A percentile compares a stretch with the other conserved stretches of the same genome.
Evolutionary conservation across 2,329 filamentous ascomycete species (phyloP).

Genomic region (Madurella mycetomatis): DNA sequence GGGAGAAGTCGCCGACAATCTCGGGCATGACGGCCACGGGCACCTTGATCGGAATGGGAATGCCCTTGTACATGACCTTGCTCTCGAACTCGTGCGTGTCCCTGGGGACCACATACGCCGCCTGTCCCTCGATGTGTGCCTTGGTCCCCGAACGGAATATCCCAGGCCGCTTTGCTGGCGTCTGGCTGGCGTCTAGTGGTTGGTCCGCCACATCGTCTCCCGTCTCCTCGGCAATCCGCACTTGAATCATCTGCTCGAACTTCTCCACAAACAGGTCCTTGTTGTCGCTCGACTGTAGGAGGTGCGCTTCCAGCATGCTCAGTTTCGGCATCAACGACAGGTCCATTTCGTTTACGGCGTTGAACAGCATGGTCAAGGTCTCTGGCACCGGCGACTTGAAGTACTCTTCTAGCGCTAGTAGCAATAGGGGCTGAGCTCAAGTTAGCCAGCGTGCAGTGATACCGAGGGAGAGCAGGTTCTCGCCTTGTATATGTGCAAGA

Average conservation of each 20-base stretch:
- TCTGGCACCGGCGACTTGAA: conserved; percentile 87
- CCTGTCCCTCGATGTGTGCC: conserved; percentile 57
- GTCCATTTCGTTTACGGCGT: conserved; percentile 95
- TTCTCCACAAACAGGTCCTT: conserved; percentile 98
- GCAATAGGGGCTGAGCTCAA: conserved; percentile 68
- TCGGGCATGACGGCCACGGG: conserved; percentile 91
- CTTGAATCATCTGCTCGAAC: conserved; percentile 89
- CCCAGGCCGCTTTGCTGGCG: conserved; percentile 42
- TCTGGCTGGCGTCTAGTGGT: conserved; percentile 44
- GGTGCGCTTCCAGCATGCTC: conserved; percentile 75
- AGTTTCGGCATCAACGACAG: conserved; percentile 86
- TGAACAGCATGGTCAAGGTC: conserved; percentile 81
- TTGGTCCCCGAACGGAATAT: conserved; percentile 60
- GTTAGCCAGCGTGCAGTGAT: conserved; percentile 16
- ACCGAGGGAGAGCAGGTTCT: background rate
- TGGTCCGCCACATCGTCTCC: conserved; percentile 40
- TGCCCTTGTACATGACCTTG: conserved; percentile 90
- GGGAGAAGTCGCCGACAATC: conserved; percentile 94
- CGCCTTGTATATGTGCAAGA: conserved; percentile 97
- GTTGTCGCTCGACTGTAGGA: conserved; percentile 85
- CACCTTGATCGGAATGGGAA: conserved; percentile 94
- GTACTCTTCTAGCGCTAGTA: conserved; percentile 92
- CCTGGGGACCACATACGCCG: conserved; percentile 71
- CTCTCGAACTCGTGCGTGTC: conserved; percentile 98
- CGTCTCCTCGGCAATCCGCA: conserved; percentile 65